phyloP scores from a whole-genome alignment of 169 alveolate genomes.

The Eimeria falciformis region DNA sequence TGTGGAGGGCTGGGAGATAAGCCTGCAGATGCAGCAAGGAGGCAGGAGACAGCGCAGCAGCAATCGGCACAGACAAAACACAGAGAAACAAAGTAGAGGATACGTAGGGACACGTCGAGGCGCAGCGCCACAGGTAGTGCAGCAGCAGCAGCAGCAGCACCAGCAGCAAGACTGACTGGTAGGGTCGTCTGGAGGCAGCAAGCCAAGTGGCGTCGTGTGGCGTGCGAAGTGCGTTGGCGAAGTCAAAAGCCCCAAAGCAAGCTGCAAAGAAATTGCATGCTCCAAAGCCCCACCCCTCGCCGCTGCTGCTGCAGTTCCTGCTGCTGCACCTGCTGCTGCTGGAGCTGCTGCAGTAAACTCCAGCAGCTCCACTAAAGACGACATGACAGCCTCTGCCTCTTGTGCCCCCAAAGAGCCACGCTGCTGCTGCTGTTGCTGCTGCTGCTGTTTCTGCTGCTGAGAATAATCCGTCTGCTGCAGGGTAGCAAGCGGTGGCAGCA shows the following conservation, averaged over 20 bases:
- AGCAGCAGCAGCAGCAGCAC: slow-evolving; percentile 50
- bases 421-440: slow-evolving; percentile 36
- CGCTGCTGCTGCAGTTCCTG: slow-evolving; percentile 3
- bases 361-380: slow-evolving; percentile 24
- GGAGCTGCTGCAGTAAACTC: slow-evolving; percentile 1
- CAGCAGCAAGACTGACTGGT: neutral
- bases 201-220: slow-evolving; percentile 32
- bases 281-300: neutral
- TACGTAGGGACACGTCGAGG: too few species aligned
- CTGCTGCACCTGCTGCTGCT: slow-evolving; percentile 8
- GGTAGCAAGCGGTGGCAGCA: slow-evolving; percentile 46
- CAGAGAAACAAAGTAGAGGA: neutral
- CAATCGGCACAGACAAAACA: neutral
- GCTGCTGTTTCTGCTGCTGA: slow-evolving; percentile 46
- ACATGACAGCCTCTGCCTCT: slow-evolving; percentile 50
- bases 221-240: slow-evolving; percentile 13
- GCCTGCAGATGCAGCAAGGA: neutral
- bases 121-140: neutral
- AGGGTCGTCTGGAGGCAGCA: neutral
- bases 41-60: neutral
- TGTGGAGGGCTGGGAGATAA: neutral
- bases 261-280: slow-evolving; percentile 41
- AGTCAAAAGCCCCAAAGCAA: slow-evolving; percentile 22
- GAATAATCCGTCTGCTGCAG: neutral
- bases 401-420: slow-evolving; percentile 28